These are phyloP conservation scores for Closterium sp. DNA, from an alignment of 139 green algal genomes.

Conservation along the genomic window DNA sequence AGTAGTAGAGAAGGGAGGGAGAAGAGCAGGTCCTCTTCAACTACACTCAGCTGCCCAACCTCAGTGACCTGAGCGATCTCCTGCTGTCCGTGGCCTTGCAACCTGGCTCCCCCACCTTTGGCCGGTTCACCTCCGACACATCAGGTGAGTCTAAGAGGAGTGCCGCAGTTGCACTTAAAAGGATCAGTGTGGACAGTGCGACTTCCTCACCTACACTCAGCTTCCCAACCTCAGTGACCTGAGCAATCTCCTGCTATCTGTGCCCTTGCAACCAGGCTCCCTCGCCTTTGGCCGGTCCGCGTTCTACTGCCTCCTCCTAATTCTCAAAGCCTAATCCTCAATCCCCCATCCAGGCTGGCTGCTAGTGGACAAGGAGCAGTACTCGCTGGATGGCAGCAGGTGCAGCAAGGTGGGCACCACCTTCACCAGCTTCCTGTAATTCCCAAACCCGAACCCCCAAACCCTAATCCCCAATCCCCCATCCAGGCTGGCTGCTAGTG, in stretches of 20 bases:
- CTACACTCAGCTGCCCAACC: conserved; percentile 13
- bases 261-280: not conserved
- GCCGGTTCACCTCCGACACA: not conserved
- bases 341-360: not conserved
- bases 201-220: conserved; percentile 9
- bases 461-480: not conserved
- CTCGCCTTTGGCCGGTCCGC: not conserved
- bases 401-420: conserved; percentile 44
- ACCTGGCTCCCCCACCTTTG: not conserved
- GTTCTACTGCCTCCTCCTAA: not conserved
- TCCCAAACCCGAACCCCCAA: not conserved
- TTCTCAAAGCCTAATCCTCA: too few species aligned
- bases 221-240: not conserved
- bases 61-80: not conserved
- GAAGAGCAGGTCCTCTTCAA: not conserved
- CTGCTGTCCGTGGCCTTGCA: conserved; percentile 4
- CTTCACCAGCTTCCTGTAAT: conserved; percentile 43
- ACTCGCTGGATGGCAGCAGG: not conserved
- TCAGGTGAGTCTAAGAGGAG: not conserved
- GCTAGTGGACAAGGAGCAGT: not conserved
- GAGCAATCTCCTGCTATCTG: not conserved
- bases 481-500: conserved; percentile 44
- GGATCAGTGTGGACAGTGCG: too few species aligned
- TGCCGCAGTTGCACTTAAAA: too few species aligned
- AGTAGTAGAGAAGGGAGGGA: too few species aligned